phyloP scores from a whole-genome alignment of 2,329 filamentous ascomycete genomes.

The Cladobotryum protrusum region DNA sequence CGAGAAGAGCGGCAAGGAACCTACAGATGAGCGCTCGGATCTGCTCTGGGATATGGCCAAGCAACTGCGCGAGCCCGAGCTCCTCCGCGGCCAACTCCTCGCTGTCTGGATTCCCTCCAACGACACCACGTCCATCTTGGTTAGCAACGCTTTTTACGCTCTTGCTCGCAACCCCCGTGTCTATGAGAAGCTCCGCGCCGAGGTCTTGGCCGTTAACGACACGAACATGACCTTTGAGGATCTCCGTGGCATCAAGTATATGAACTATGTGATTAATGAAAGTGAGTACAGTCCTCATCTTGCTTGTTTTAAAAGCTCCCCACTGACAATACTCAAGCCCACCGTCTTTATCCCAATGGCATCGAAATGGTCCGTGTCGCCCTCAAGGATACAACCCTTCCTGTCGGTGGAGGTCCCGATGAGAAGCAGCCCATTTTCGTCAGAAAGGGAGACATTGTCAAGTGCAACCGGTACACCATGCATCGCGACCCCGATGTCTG shows the following conservation, averaged over 20 bases:
- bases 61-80: background rate
- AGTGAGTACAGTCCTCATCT: background rate
- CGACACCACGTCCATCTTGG: background rate
- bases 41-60: slow-evolving; percentile 2
- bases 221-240: background rate
- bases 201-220: background rate
- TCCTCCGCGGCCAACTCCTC: background rate
- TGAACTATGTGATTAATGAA: slow-evolving; percentile 2
- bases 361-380: slow-evolving; percentile 11
- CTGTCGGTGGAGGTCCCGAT: slow-evolving; percentile 44
- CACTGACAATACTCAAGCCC: background rate
- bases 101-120: background rate
- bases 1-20: background rate
- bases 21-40: background rate
- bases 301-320: background rate
- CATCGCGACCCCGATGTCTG: slow-evolving; percentile 33
- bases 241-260: background rate
- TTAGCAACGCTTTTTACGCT: background rate
- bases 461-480: slow-evolving; percentile 29
- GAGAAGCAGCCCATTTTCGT: slow-evolving; percentile 43
- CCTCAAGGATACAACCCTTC: slow-evolving; percentile 39
- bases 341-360: background rate
- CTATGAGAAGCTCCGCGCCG: background rate
- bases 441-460: slow-evolving; percentile 37
- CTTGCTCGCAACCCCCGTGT: background rate